phyloP scores from a whole-genome alignment of 768 basidiomycete genomes.

The Trametes sanguinea region DNA sequence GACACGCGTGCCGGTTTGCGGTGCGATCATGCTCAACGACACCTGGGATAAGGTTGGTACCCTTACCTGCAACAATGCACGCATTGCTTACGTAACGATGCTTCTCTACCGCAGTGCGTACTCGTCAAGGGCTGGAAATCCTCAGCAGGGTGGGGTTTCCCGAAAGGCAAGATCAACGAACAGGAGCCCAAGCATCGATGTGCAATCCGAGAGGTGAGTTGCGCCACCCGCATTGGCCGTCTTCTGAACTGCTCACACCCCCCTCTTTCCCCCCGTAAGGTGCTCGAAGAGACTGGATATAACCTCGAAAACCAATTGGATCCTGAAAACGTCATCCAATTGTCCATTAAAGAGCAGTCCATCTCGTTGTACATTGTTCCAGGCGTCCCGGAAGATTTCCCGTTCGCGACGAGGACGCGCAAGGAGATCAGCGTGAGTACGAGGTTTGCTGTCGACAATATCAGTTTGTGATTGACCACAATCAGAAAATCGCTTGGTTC shows the following conservation, averaged over 20 bases:
- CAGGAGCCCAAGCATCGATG: conserved; percentile 82
- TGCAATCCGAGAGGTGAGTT: conserved; percentile 85
- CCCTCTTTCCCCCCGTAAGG: conserved; percentile 49
- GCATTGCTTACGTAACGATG: conserved; percentile 15
- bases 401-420: conserved; percentile 90
- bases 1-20: conserved; percentile 94
- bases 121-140: conserved; percentile 98
- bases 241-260: conserved; percentile 14
- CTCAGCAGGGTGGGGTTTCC: conserved; percentile 98
- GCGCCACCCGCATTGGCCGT: not conserved
- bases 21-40: conserved; percentile 93
- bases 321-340: conserved; percentile 71
- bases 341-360: conserved; percentile 86
- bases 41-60: conserved; percentile 84
- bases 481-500: conserved; percentile 97
- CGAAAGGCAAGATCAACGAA: conserved; percentile 99
- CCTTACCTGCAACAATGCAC: conserved; percentile 10
- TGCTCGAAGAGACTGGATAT: conserved; percentile 96
- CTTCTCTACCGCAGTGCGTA: conserved; percentile 64
- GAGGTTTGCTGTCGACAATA: conserved; percentile 1
- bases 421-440: conserved; percentile 93
- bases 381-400: conserved; percentile 83
- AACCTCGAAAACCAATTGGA: conserved; percentile 72
- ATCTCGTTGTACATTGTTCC: conserved; percentile 91
- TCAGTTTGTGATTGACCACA: conserved; percentile 20